Evolutionary conservation across 768 basidiomycete genomes (phyloP), one percentile per base, ranked within the genome.

Genomic region (Boletus rubroflammeus): DNA sequence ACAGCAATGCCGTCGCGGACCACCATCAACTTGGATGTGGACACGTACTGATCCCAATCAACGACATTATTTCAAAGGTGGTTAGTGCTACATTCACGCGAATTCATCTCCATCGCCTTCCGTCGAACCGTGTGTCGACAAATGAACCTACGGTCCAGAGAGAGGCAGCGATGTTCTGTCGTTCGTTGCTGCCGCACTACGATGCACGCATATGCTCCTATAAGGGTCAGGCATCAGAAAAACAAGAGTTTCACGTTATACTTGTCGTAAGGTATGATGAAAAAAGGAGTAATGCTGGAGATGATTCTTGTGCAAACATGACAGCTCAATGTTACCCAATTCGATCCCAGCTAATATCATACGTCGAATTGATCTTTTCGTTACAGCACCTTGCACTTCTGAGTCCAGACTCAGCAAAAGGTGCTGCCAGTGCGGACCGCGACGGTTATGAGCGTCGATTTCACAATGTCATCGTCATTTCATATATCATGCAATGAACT

Each of bases 231-330:
- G 6, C 11, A 7, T 19, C 17, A 45, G 43, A 13, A 3, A 29
- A 26, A 28, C 23, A 10, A 26, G n/a, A 13, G 5, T 3, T 26
- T 42, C 4, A 9, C 3, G 14, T 26, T 29, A 19, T 17, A 10
- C 6, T 29, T n/a, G 43, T 44, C 17, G 15, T 28, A n/a, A 45
- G 28, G 17, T 74, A 50, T 86, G 81, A 47, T 23, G 15, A 17
- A 17, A 21, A 46, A 21, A 21, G n/a, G 44, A 3, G n/a, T 29
- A 31, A 46, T 14, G 29, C 31, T 31, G 8, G 45, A 45, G 8
- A n/a, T n/a, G n/a, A n/a, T n/a, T n/a, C n/a, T n/a, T n/a, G n/a
- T n/a, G n/a, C n/a, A n/a, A n/a, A n/a, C n/a, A n/a, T n/a, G n/a
- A n/a, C n/a, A n/a, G n/a, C n/a, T n/a, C n/a, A n/a, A n/a, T n/a